Evolutionary conservation across 371 early-diverging fungal genomes (phyloP).

Genomic region (Phascolomyces articulosus): DNA sequence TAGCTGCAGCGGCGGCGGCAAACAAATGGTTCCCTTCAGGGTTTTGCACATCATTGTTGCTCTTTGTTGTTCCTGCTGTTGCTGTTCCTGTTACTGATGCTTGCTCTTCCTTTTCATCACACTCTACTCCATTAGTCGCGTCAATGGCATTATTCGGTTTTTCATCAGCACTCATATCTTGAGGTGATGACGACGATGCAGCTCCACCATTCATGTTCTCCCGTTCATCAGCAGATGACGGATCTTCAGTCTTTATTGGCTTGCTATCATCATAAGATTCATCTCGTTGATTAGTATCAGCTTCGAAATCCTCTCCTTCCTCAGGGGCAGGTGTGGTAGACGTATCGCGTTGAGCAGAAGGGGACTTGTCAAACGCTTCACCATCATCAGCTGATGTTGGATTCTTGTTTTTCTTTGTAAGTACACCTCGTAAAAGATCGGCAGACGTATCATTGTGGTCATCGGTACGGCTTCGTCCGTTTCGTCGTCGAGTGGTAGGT

Average conservation of each 20-base stretch:
- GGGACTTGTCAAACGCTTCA: slow-evolving; percentile 14
- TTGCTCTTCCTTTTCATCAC: slow-evolving; percentile 22
- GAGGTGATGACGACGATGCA: background rate
- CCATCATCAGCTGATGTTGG: slow-evolving; percentile 13
- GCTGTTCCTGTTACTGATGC: too few relatives aligned
- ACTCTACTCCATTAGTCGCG: background rate
- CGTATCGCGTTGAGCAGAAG: slow-evolving; percentile 17
- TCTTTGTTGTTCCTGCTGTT: background rate
- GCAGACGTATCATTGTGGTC: slow-evolving; percentile 44
- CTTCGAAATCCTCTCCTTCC: background rate
- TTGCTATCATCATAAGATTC: slow-evolving; percentile 15
- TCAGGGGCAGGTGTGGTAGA: slow-evolving; percentile 16
- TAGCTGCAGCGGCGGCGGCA: slow-evolving; percentile 59
- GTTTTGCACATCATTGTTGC: background rate
- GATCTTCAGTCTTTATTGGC: slow-evolving; percentile 17
- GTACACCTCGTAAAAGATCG: slow-evolving; percentile 44
- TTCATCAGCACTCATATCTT: slow-evolving; percentile 38
- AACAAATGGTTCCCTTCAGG: slow-evolving; percentile 26
- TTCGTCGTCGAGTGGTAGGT: slow-evolving; percentile 17
- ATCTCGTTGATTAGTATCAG: background rate
- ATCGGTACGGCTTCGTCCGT: slow-evolving; percentile 30
- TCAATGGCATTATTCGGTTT: slow-evolving; percentile 29
- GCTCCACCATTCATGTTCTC: background rate
- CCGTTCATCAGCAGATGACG: slow-evolving; percentile 23
- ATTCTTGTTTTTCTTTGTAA: slow-evolving; percentile 34